Evolutionary conservation across 2,329 filamentous ascomycete genomes (phyloP).

Genomic region (Scytalidium lignicola): DNA sequence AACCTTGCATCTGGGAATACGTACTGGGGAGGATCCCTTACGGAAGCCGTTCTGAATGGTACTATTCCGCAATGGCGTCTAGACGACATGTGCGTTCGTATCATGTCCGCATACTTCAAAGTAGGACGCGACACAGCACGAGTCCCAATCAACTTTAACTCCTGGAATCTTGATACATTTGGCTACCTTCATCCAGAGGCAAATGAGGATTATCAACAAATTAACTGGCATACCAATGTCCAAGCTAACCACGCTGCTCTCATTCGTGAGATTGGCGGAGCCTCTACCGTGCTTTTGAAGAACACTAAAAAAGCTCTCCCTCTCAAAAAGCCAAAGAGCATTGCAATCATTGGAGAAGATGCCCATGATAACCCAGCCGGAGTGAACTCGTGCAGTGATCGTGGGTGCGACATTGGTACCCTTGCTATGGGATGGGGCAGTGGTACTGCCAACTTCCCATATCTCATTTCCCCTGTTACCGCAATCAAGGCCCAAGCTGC

Average conservation of each 20-base stretch:
- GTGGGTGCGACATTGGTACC: conserved; percentile 51
- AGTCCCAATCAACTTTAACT: conserved; percentile 71
- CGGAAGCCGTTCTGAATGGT: conserved; percentile 80
- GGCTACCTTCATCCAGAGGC: conserved; percentile 63
- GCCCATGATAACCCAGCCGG: conserved; percentile 71
- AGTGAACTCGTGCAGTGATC: conserved; percentile 67
- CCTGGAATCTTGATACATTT: conserved; percentile 74
- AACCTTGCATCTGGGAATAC: conserved; percentile 59
- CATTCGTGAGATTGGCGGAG: conserved; percentile 72
- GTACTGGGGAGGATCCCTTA: conserved; percentile 78
- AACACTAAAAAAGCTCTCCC: conserved; percentile 68
- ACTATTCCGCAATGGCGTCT: conserved; percentile 83
- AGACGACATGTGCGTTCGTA: conserved; percentile 88
- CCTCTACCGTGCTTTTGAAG: conserved; percentile 84
- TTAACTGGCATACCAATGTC: conserved; percentile 82
- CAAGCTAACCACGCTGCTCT: conserved; percentile 66
- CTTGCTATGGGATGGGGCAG: conserved; percentile 77
- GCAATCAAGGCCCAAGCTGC: conserved; percentile 61
- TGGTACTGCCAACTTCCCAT: conserved; percentile 68
- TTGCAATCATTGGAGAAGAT: conserved; percentile 78
- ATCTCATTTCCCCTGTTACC: conserved; percentile 68
- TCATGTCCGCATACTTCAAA: conserved; percentile 66
- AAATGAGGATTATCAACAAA: conserved; percentile 55
- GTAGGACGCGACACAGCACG: conserved; percentile 40
- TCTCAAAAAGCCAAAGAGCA: conserved; percentile 66